These are phyloP conservation scores for Rosellinia necatrix DNA, from an alignment of 2,329 filamentous ascomycete genomes.

Conservation along the genomic window DNA sequence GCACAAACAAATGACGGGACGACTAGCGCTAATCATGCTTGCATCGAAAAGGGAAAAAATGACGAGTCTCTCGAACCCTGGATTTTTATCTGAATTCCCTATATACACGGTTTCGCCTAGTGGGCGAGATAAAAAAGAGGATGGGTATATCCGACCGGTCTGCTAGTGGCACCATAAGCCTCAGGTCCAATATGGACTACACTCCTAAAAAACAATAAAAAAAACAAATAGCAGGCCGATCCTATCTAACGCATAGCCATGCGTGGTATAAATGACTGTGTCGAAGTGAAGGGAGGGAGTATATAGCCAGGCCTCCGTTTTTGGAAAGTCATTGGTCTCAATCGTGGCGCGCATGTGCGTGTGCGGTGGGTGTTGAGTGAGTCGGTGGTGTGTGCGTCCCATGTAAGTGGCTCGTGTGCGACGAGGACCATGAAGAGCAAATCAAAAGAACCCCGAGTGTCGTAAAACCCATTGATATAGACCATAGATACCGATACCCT, in stretches of 20 bases:
- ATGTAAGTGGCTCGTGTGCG: background rate
- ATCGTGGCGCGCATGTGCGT: background rate
- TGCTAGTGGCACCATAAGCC: no score
- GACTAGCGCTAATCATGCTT: background rate
- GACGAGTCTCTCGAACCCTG: background rate
- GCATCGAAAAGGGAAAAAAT: background rate
- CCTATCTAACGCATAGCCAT: constrained; percentile 23
- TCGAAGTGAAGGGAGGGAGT: constrained; percentile 15
- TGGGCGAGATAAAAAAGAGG: background rate
- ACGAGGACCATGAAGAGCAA: background rate
- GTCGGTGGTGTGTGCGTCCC: background rate
- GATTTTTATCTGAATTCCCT: constrained; percentile 5
- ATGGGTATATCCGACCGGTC: constrained; percentile 28
- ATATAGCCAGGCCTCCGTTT: constrained; percentile 5
- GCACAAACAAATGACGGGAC: background rate
- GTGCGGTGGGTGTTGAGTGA: background rate
- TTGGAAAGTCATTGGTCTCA: background rate
- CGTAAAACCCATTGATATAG: background rate
- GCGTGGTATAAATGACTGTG: constrained; percentile 21
- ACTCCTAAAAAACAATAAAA: constrained; percentile 1
- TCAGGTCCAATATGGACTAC: no score
- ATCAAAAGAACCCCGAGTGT: background rate
- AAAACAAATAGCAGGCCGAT: constrained; percentile 8
- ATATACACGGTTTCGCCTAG: constrained; percentile 20
- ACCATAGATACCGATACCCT: constrained; percentile 3